Evolutionary conservation across 2,329 filamentous ascomycete genomes (phyloP), one percentile per base, ranked within the genome.

Genomic region (Arthrobotrys entomopaga): DNA sequence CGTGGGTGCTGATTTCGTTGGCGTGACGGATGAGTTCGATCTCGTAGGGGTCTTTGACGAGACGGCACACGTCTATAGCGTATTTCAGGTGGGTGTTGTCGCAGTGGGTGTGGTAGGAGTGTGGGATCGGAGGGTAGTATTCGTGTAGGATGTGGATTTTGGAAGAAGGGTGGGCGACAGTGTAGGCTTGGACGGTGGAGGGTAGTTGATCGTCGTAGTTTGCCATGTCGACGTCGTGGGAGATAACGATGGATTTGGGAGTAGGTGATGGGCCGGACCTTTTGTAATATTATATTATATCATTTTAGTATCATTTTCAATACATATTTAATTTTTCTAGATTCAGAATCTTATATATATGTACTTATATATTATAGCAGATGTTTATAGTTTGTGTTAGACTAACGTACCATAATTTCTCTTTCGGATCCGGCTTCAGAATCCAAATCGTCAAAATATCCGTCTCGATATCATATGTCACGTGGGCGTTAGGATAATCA

Each of bases 31-130:
- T 90, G 77, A 95, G 86, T 2, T 87, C 88, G 60, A 98, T 85
- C 80, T 99, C 94, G 80, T 96, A 92, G n/a, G 87, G 85, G 53
- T 91, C 89, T 83, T 98, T 98, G 81, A 91, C 85, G 1, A 94
- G 90, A 34, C 94, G 90, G 20, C 90, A 89, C 64, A 88, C 86
- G 79, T 97, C 90, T 82, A 97, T 93, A 57, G 91, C 91, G 0
- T 86, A 85, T 76, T 86, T 86, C 8, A 97, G 84, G 8, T 81
- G 82, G 13, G 80, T 80, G 49, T 81, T 81, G 80, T 90, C 84
- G 76, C 89, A 79, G 29, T 72, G 52, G 52, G 69, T n/a, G 50
- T 63, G 56, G 24, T 20, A 46, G 61, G 58, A 1, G 40, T 57
- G 8, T 48, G 64, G 53, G 40, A 71, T 64, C 29, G 77, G 46